Base-by-base conservation (phyloP, 169 alveolate genomes). In the Plasmodium gonderi region DNA sequence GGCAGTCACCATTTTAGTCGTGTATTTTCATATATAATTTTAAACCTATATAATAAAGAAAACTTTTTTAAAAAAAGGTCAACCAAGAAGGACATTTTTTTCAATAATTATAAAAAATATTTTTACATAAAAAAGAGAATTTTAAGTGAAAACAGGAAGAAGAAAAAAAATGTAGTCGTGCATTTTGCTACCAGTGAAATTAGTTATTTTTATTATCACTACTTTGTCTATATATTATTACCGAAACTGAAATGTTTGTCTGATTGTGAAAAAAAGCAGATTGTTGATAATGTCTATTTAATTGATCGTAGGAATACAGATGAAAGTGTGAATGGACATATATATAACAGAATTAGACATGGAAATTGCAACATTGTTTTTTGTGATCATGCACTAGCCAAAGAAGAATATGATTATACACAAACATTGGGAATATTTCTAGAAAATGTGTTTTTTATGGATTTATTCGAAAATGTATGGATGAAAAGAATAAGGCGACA, bases 111-210 rank as follows among this genome's bases (percentile, higher is more conserved):
- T 47, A 69, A 90, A 90, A 90, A 78, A 44, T 12, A 79, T 4
- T 69, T 64, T 64, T 17, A 23, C 29, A n/a, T 65, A 40, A 76
- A 90, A 38, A 85, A 54, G 74, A 90, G 42, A 38, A 65, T 36
- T 20, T 4, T 77, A 64, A 44, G 23, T 33, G 77, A 90, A 11
- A 79, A 44, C 4, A 76, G 40, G 23, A 77, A 68, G 44, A 82
- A 49, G 54, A 90, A 20, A 60, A 60, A 78, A 90, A 90, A 65
- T 54, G 20, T 90, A 26, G 94, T 90, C 36, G 29, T 90, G 49
- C 90, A 90, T 65, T 90, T 90, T 64, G 38, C 94, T 3, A 77
- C 94, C 3, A 78, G 75, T 12, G 78, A 90, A 77, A 90, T 90
- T 65, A 77, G 94, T 17, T 64, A 90, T 54, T 90, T 90, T 79